Percentiles rank a stretch among this genome's conserved stretches.
These are phyloP conservation scores for Lactarius deliciosus DNA, from an alignment of 768 basidiomycete genomes.

Conservation along the genomic window DNA sequence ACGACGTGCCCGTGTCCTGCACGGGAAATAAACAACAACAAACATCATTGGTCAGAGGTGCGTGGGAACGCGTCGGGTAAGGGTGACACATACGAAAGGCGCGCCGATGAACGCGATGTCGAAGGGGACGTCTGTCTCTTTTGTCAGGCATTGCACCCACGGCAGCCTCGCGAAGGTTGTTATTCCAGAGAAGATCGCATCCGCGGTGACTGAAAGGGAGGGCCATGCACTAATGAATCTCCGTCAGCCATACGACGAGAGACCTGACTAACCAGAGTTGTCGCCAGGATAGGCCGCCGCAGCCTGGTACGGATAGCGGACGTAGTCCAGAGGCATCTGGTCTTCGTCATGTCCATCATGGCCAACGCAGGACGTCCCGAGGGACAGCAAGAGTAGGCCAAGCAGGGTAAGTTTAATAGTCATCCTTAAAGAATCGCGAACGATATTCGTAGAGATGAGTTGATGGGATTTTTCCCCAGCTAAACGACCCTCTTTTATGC, in stretches of 20 bases:
- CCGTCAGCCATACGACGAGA: not conserved
- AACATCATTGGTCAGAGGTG: not conserved
- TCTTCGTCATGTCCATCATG: constrained; percentile 43
- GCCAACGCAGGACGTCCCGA: constrained; percentile 30
- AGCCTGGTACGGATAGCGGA: constrained; percentile 64
- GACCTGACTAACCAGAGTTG: constrained; percentile 49
- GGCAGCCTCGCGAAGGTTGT: constrained; percentile 87
- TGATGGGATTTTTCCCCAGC: not conserved
- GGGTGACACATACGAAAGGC: constrained; percentile 54
- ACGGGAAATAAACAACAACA: not conserved
- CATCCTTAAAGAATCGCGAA: constrained; percentile 1
- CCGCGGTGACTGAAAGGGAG: constrained; percentile 56
- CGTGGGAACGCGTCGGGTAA: not conserved
- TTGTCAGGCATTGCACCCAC: constrained; percentile 75
- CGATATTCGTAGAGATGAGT: not conserved
- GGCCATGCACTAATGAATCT: not conserved
- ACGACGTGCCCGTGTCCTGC: constrained; percentile 72
- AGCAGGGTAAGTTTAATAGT: constrained; percentile 1
- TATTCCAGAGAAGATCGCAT: constrained; percentile 80
- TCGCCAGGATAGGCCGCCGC: constrained; percentile 52
- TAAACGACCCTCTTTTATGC: constrained; percentile 14
- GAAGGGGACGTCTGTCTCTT: constrained; percentile 53
- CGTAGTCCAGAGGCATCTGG: constrained; percentile 67
- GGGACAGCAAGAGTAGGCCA: constrained; percentile 16
- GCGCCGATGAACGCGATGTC: constrained; percentile 86